Evolutionary conservation across 2,329 filamentous ascomycete genomes (phyloP).

Genomic region (Domatiomyces globalis): DNA sequence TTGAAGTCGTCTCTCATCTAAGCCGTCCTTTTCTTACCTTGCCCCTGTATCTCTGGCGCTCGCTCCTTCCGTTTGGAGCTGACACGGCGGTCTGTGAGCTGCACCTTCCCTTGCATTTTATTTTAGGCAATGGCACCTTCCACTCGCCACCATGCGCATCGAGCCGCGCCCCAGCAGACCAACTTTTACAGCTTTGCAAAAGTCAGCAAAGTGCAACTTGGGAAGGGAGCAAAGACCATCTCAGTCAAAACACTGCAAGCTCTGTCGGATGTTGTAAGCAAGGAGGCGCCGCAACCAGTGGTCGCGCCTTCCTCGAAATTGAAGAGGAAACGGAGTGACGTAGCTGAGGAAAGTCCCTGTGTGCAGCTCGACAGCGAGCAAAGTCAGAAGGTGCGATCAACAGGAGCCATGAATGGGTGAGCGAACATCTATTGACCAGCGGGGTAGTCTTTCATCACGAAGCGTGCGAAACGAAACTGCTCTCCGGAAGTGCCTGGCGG

Average conservation of each 20-base stretch:
- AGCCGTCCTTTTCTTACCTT: too few species aligned
- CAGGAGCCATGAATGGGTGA: not conserved
- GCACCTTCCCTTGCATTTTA: slow-evolving; percentile 8
- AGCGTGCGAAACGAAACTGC: not conserved
- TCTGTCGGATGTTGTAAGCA: not conserved
- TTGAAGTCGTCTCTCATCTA: not conserved
- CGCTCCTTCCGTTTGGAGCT: not conserved
- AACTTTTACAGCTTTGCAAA: slow-evolving; percentile 9
- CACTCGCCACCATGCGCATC: slow-evolving; percentile 6
- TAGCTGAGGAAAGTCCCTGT: not conserved
- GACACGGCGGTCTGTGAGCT: slow-evolving; percentile 1
- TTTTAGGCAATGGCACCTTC: slow-evolving; percentile 13
- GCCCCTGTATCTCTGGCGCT: not conserved
- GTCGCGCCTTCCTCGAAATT: not conserved
- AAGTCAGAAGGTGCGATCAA: not conserved
- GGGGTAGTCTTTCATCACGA: not conserved
- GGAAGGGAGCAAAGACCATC: not conserved
- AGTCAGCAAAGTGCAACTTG: slow-evolving; percentile 6
- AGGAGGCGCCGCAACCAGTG: not conserved
- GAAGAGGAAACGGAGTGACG: not conserved
- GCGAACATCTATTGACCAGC: not conserved
- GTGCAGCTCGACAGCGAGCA: not conserved
- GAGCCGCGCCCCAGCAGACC: slow-evolving; percentile 11
- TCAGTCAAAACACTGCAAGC: not conserved
- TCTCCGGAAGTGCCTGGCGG: not conserved